Base-by-base conservation (phyloP, 2,329 filamentous ascomycete species). In the Nemania bipapillata region DNA sequence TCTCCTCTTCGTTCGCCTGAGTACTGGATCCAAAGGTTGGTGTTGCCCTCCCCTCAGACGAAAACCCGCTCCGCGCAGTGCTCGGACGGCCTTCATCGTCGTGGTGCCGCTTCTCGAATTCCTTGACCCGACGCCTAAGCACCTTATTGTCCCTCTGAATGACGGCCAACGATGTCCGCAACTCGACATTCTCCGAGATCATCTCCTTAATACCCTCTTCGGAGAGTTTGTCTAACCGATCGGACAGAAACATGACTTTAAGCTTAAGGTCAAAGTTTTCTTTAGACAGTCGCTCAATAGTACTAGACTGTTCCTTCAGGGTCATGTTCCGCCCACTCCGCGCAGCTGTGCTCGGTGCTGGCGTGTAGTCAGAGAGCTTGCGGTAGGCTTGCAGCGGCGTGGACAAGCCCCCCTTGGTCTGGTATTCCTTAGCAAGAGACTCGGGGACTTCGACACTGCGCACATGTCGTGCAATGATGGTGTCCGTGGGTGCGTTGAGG, bases 221-320 rank as follows among this genome's bases (percentile, higher is more conserved):
- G 1, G 94, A 97, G 49, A 96, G 87, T 77, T 95, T 96, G 80
- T 97, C 94, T 22, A 99, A 83, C 1, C 95, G 92, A 79, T 98
- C 93, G 76, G 95, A 96, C 56, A 99, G 86, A 77, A 97, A 99
- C 85, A 97, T 96, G 72, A 98, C 96, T 79, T 97, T 96, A 81
- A 98, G 90, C 81, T 98, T 97, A 63, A 98, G 83, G 78, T 97
- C 95, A 78, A 98, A 99, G 73, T 99, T 99, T 80, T 99, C 96
- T 81, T 99, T 99, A 68, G 93, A 96, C 1, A 98, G 86, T 67
- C 94, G 90, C 80, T 99, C 96, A 72, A 99, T 97, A 15, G 95
- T 98, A 81, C 92, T 97, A 78, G 95, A 97, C 80, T 99, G 96
- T 80, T 99, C 96, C 79, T 97, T 98, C 47, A 99, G 83, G 0